Evolutionary conservation across 768 basidiomycete genomes (phyloP).

Genomic region (Panaeolus papilionaceus): DNA sequence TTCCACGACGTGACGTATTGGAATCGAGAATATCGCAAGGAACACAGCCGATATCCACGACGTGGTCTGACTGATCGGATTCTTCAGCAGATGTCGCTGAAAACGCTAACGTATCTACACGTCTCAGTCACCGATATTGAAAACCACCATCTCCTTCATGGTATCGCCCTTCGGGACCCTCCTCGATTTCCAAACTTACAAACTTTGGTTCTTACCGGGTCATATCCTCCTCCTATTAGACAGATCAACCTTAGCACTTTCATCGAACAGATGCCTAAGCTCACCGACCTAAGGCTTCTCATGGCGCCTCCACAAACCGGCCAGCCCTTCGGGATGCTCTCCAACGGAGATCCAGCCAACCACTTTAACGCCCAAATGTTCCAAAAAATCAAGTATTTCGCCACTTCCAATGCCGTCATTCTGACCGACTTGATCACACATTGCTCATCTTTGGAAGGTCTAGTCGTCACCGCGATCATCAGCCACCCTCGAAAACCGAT

Average conservation of each 20-base stretch:
- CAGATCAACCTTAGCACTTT: slow-evolving; percentile 22
- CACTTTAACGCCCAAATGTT: slow-evolving; percentile 30
- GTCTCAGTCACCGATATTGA: slow-evolving; percentile 37
- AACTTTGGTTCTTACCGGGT: slow-evolving; percentile 46
- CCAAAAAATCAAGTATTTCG: slow-evolving; percentile 39
- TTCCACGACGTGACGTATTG: slow-evolving; percentile 43
- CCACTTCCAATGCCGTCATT: slow-evolving; percentile 45
- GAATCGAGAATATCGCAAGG: slow-evolving; percentile 44
- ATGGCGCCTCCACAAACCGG: slow-evolving; percentile 39
- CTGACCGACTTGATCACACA: slow-evolving; percentile 37
- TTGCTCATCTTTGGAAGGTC: slow-evolving; percentile 36
- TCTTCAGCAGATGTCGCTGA: background rate
- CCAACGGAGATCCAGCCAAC: slow-evolving; percentile 21
- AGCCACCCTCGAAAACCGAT: slow-evolving; percentile 43
- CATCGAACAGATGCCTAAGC: slow-evolving; percentile 39
- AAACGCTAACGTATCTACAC: slow-evolving; percentile 40
- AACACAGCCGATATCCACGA: slow-evolving; percentile 41
- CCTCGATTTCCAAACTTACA: slow-evolving; percentile 37
- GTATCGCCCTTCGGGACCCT: background rate
- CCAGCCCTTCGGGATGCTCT: slow-evolving; percentile 28
- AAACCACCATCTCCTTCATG: background rate
- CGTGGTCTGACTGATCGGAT: slow-evolving; percentile 28
- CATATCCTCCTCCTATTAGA: slow-evolving; percentile 30
- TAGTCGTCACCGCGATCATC: slow-evolving; percentile 45
- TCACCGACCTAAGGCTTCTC: slow-evolving; percentile 39